Percentiles rank a stretch among this genome's conserved stretches.
These are phyloP conservation scores for Trichosanthes cucumerina DNA, from an alignment of 306 rosid genomes.

Conservation along the genomic window DNA sequence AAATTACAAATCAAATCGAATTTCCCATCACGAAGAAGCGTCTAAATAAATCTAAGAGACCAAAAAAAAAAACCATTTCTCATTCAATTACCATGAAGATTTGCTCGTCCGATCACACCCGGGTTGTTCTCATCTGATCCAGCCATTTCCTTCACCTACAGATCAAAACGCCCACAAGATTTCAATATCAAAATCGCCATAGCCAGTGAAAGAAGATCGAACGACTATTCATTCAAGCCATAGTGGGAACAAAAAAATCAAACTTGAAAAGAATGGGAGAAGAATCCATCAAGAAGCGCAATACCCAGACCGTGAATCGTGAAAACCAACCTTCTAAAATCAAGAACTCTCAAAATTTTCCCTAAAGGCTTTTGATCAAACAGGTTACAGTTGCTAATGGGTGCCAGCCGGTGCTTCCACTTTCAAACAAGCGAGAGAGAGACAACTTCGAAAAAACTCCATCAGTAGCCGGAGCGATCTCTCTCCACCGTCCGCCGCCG, in stretches of 20 bases:
- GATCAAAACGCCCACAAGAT: background rate
- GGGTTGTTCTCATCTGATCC: slow-evolving; percentile 37
- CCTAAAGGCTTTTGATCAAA: slow-evolving; percentile 5
- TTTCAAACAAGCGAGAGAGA: slow-evolving; percentile 21
- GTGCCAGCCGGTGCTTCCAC: background rate
- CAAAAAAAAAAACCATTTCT: background rate
- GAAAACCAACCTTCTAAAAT: background rate
- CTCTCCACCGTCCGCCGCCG: background rate
- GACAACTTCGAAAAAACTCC: slow-evolving; percentile 18
- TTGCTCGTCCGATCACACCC: slow-evolving; percentile 21
- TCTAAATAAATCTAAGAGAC: background rate
- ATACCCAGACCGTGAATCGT: slow-evolving; percentile 11
- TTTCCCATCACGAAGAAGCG: background rate
- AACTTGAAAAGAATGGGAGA: slow-evolving; percentile 14
- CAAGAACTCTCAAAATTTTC: background rate
- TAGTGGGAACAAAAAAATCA: background rate
- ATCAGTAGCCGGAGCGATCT: slow-evolving; percentile 18
- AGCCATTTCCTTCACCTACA: slow-evolving; percentile 19
- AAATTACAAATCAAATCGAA: background rate
- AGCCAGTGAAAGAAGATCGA: slow-evolving; percentile 2
- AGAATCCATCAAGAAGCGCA: slow-evolving; percentile 23
- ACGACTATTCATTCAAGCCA: background rate
- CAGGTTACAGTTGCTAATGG: slow-evolving; percentile 7
- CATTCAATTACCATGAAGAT: slow-evolving; percentile 21
- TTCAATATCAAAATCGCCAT: background rate